Evolutionary conservation across 2,329 filamentous ascomycete species (phyloP), one percentile per base, ranked within the genome.

Genomic region (Fusarium goolgardi): DNA sequence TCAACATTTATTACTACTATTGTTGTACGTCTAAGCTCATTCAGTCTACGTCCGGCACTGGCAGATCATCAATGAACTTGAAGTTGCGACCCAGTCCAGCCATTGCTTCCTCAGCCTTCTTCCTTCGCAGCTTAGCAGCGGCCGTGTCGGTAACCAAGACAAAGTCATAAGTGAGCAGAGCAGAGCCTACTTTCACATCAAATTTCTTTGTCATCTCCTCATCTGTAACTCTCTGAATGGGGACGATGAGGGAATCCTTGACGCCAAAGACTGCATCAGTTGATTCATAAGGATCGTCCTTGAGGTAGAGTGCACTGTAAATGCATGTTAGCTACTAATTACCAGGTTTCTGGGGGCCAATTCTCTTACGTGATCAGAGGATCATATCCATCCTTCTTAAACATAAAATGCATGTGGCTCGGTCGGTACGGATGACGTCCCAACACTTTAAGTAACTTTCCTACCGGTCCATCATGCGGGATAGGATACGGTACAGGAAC

Each of bases 361-460:
- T 13, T 6, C 15, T 8, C 62, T 37, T 53, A 63, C 63, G 64
- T 67, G 47, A 67, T 63, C 0, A 67, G 35, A 46, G 63, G 63
- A 32, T 67, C 63, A 3, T 63, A 67, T 16, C 63, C 58, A 2
- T 62, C 55, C 4, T 67, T 67, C 27, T 90, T 88, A 80, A 97
- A 94, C 91, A 96, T 96, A 73, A 96, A 96, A 78, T 96, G 92
- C 83, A 95, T 86, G 78, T 96, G 92, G 21, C 89, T 87, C 2
- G 92, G 93, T 53, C 93, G 81, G 81, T 88, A 94, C 57, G 88
- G 88, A 80, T 96, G 93, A n/a, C 93, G 82, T n/a, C 85, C 84
- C 72, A 96, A 76, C 73, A 81, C 77, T 75, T 82, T 80, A 71
- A 96, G 79, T 70, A 96, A 76, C 78, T 88, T 87, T 1, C 92